Evolutionary conservation across 306 rosid genomes (phyloP).

Genomic region (Acacia melanoxylon): DNA sequence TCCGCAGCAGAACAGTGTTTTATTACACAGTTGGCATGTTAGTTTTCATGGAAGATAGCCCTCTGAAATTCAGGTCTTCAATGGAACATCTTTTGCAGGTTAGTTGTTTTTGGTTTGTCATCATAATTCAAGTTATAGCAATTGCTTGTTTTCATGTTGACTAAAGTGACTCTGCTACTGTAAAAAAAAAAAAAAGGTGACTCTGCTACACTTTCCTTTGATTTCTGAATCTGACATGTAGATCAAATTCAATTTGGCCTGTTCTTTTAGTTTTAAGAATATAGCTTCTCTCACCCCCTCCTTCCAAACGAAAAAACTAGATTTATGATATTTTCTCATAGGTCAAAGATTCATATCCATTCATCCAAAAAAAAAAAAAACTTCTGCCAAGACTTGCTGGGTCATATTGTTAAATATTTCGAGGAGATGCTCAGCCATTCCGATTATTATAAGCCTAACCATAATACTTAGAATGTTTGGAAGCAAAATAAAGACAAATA

Average conservation of each 20-base stretch:
- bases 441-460: not conserved
- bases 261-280: not conserved
- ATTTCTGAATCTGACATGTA: not conserved
- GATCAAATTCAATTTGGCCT: slow-evolving; percentile 14
- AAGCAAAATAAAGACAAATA: not conserved
- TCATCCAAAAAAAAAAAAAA: not conserved
- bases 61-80: slow-evolving; percentile 43
- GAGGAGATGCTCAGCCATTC: slow-evolving; percentile 6
- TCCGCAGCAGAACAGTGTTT: slow-evolving; percentile 44
- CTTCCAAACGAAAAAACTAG: not conserved
- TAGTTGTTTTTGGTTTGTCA: slow-evolving; percentile 23
- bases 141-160: not conserved
- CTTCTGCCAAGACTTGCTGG: not conserved
- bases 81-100: slow-evolving; percentile 51
- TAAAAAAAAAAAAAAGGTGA: no score
- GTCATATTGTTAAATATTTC: slow-evolving; percentile 6
- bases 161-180: not conserved
- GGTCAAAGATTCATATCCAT: not conserved
- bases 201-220: not conserved
- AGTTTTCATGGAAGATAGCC: slow-evolving; percentile 50
- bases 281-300: not conserved
- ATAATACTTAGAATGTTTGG: not conserved
- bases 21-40: slow-evolving; percentile 45
- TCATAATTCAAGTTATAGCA: slow-evolving; percentile 10
- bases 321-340: not conserved